Conservation (phyloP, 345 rosid species). For the Eucalyptus sp. region DNA sequence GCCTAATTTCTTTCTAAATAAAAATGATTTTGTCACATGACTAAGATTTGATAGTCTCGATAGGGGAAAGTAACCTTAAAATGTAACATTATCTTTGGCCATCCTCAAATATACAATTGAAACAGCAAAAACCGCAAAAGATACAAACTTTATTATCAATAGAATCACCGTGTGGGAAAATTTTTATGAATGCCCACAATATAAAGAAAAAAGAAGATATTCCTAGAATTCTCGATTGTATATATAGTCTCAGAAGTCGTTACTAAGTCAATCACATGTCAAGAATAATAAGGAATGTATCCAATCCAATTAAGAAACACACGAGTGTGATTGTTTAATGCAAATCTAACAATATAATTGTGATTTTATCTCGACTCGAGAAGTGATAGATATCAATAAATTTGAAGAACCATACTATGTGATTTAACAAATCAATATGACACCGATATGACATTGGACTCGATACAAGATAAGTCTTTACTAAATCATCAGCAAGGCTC, state of each 20-base stretch:
- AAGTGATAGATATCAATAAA: too few species aligned
- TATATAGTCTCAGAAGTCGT: too few species aligned
- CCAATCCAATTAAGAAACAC: not conserved
- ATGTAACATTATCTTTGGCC: not conserved
- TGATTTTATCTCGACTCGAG: too few species aligned
- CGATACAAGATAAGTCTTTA: too few species aligned
- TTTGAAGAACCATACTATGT: too few species aligned
- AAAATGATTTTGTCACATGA: not conserved
- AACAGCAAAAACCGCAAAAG: not conserved
- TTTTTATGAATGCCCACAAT: too few species aligned
- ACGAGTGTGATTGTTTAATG: not conserved
- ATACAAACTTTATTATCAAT: not conserved
- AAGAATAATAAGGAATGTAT: not conserved
- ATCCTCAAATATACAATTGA: not conserved
- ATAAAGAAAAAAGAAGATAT: too few species aligned
- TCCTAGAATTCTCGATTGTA: too few species aligned
- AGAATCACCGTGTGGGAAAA: not conserved
- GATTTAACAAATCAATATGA: too few species aligned
- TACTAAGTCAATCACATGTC: not conserved
- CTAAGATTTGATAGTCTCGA: not conserved
- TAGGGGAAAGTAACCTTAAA: not conserved
- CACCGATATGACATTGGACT: too few species aligned
- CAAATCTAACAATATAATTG: not conserved
- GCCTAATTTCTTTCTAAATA: not conserved
- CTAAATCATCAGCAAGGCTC: too few species aligned